Percentiles rank a stretch among this genome's conserved stretches.
Evolutionary conservation across 148 eudicot genomes (phyloP).

Genomic region (Polygonum maritimum): DNA sequence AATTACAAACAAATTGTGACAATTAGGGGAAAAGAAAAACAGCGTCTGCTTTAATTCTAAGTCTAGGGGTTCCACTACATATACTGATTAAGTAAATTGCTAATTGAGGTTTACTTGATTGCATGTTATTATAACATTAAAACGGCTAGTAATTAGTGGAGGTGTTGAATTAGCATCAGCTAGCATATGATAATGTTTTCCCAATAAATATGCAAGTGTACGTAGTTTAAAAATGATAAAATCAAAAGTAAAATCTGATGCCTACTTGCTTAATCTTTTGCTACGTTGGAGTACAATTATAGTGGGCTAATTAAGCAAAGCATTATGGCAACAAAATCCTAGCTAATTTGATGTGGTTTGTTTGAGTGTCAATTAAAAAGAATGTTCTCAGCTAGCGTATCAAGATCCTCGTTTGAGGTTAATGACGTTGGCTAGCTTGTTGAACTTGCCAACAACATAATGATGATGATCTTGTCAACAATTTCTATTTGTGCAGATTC

Average conservation of each 20-base stretch:
- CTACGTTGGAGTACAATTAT: neutral
- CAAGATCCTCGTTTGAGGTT: neutral
- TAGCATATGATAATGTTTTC: neutral
- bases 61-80: constrained; percentile 1
- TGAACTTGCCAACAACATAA: neutral
- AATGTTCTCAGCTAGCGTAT: neutral
- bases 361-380: neutral
- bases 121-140: neutral
- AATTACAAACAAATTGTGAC: neutral
- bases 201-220: neutral
- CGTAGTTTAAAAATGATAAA: neutral
- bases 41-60: neutral
- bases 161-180: neutral
- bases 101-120: neutral
- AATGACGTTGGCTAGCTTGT: neutral
- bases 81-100: neutral
- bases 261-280: too few relatives aligned
- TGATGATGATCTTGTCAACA: neutral
- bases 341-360: neutral
- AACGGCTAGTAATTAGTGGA: neutral
- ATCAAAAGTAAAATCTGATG: neutral
- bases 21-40: neutral
- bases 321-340: neutral
- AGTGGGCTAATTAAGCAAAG: neutral
- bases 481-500: too few relatives aligned